Percentiles rank a stretch among this genome's conserved stretches.
These are phyloP conservation scores for Lasiosphaeria hispida DNA, from an alignment of 495 filamentous ascomycete species.

Conservation along the genomic window DNA sequence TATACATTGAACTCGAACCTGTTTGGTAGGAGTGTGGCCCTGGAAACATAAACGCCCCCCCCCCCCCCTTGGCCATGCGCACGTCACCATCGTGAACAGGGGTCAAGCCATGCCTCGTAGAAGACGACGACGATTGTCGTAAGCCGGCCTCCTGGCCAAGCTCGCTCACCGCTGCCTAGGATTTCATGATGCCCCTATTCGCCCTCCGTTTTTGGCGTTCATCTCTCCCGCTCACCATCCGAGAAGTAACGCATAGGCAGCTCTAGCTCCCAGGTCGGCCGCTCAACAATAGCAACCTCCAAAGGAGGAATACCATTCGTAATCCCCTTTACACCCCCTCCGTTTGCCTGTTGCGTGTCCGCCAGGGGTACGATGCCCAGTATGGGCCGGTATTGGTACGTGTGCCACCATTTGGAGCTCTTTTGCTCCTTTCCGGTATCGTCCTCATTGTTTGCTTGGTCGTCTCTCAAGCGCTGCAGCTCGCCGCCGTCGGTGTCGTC, in stretches of 20 bases:
- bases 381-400: conserved; percentile 87
- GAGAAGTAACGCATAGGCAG: conserved; percentile 70
- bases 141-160: too few relatives aligned
- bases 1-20: too few relatives aligned
- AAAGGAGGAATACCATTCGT: conserved; percentile 35
- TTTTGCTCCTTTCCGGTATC: conserved; percentile 22
- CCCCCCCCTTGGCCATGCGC: too few relatives aligned
- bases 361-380: conserved; percentile 77
- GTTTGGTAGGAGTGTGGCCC: too few relatives aligned
- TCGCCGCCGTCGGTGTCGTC: conserved; percentile 41
- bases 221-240: conserved; percentile 55
- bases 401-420: conserved; percentile 64
- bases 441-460: conserved; percentile 16
- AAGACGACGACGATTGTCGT: too few relatives aligned
- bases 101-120: too few relatives aligned
- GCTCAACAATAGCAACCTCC: conserved; percentile 84
- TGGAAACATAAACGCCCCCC: too few relatives aligned
- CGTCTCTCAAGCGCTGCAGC: conserved; percentile 36
- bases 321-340: conserved; percentile 21
- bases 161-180: too few relatives aligned
- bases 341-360: conserved; percentile 19
- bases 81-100: too few relatives aligned
- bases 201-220: neutral
- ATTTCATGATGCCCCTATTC: too few relatives aligned
- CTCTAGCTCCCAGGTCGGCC: conserved; percentile 81